Conservation (phyloP, 1,284 basidiomycete genomes). For the Crucibulum parvulum region DNA sequence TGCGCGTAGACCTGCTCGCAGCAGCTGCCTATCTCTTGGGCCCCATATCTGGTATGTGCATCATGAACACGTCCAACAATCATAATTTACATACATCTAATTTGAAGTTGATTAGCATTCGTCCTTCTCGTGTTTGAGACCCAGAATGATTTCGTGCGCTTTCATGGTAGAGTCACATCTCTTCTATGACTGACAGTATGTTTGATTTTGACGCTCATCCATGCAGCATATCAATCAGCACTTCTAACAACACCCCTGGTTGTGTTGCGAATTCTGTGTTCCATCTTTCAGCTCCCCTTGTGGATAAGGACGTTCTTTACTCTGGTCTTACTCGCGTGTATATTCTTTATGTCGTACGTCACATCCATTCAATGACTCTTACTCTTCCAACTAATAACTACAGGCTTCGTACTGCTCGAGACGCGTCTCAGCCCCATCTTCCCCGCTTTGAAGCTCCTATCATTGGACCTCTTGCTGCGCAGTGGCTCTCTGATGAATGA, state of each 20-base stretch:
- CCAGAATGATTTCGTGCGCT: slow-evolving; percentile 82
- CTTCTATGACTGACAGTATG: background rate
- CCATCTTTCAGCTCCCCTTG: slow-evolving; percentile 54
- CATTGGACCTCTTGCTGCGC: slow-evolving; percentile 75
- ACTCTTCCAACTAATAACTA: slow-evolving; percentile 2
- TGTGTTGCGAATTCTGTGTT: slow-evolving; percentile 64
- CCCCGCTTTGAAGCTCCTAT: slow-evolving; percentile 69
- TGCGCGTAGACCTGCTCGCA: slow-evolving; percentile 76
- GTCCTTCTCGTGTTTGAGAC: slow-evolving; percentile 78
- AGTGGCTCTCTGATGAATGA: slow-evolving; percentile 74
- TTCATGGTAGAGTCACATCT: slow-evolving; percentile 63
- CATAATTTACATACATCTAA: background rate
- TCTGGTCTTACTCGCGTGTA: slow-evolving; percentile 46
- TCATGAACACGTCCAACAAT: background rate
- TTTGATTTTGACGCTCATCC: background rate
- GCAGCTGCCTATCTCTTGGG: slow-evolving; percentile 76
- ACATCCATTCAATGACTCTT: slow-evolving; percentile 1
- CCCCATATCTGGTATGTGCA: slow-evolving; percentile 71
- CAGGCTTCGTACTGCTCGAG: slow-evolving; percentile 70
- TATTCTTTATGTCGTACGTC: slow-evolving; percentile 65
- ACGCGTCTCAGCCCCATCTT: slow-evolving; percentile 63
- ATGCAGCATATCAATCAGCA: slow-evolving; percentile 80
- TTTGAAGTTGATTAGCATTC: slow-evolving; percentile 54
- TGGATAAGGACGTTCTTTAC: slow-evolving; percentile 56
- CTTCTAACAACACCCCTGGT: slow-evolving; percentile 73